A percentile compares a stretch with the other conserved stretches of the same genome.
These are phyloP conservation scores for Neoboletus magnificus DNA, from an alignment of 768 basidiomycete genomes.

Conservation along the genomic window DNA sequence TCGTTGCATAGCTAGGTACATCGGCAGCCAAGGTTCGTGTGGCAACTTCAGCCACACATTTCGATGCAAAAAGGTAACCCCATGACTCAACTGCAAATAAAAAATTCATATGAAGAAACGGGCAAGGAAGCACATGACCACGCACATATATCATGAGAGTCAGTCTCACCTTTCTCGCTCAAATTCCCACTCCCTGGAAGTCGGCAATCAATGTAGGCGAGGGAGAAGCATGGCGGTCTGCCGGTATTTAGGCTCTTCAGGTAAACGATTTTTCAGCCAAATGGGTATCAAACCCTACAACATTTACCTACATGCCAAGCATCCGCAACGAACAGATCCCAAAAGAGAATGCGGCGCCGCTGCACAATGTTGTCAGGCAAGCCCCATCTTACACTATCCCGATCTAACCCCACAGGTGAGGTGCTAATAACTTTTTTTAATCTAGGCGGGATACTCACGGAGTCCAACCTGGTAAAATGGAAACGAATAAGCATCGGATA, in stretches of 20 bases:
- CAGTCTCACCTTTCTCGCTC: conserved; percentile 17
- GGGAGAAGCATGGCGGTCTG: conserved; percentile 64
- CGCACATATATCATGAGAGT: conserved; percentile 25
- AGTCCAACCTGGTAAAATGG: conserved; percentile 52
- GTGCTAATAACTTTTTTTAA: conserved; percentile 3
- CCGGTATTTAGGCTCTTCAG: conserved; percentile 64
- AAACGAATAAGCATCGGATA: conserved; percentile 11
- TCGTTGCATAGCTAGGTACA: conserved; percentile 58
- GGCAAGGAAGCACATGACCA: conserved; percentile 8
- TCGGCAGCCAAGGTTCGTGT: conserved; percentile 60
- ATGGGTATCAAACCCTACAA: background rate
- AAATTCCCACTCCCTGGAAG: conserved; percentile 41
- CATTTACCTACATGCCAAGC: conserved; percentile 55
- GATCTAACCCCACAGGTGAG: conserved; percentile 37
- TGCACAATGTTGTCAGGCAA: conserved; percentile 59
- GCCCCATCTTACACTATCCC: conserved; percentile 64
- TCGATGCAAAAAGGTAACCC: conserved; percentile 61
- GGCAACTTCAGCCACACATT: conserved; percentile 64
- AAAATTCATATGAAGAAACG: background rate
- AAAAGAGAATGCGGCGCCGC: conserved; percentile 66
- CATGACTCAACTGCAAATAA: conserved; percentile 50
- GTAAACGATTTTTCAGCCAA: conserved; percentile 8
- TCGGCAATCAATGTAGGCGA: conserved; percentile 64
- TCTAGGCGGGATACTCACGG: conserved; percentile 44
- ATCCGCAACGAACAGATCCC: conserved; percentile 75